phyloP scores from a whole-genome alignment of 2,329 filamentous ascomycete species.

The Ramularia collo-cygni region DNA sequence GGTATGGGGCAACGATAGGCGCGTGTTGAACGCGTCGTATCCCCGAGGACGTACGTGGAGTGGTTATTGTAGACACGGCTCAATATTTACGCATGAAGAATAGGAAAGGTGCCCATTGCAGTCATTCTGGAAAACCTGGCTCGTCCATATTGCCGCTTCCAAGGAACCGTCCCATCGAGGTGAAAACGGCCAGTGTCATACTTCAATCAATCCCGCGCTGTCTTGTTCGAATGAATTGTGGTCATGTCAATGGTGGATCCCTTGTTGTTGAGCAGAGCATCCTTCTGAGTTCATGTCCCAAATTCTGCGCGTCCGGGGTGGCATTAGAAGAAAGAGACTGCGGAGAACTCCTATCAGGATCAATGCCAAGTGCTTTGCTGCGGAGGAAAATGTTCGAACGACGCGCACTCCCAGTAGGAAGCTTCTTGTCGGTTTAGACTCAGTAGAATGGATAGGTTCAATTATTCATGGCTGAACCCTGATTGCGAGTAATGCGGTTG shows the following conservation, averaged over 20 bases:
- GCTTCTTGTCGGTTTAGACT: constrained; percentile 29
- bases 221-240: too few species aligned
- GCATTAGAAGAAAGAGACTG: constrained; percentile 34
- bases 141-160: too few species aligned
- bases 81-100: too few species aligned
- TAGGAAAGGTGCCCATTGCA: too few species aligned
- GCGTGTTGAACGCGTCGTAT: too few species aligned
- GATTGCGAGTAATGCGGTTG: constrained; percentile 32
- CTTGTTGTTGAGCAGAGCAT: constrained; percentile 29
- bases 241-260: constrained; percentile 27
- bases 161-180: too few species aligned
- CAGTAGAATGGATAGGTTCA: constrained; percentile 32
- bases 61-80: too few species aligned
- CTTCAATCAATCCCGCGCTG: too few species aligned
- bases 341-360: constrained; percentile 31
- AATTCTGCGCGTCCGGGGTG: constrained; percentile 29
- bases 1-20: too few species aligned
- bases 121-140: too few species aligned
- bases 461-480: constrained; percentile 25
- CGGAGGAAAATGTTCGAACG: constrained; percentile 31
- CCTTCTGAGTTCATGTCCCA: constrained; percentile 28
- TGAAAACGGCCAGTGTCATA: too few species aligned
- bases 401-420: constrained; percentile 33
- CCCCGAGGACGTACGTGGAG: too few species aligned
- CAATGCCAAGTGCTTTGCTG: constrained; percentile 32